A percentile compares a stretch with the other conserved stretches of the same genome.
Conservation (phyloP, 768 basidiomycete species). For the Boletus pseudopeckii region DNA sequence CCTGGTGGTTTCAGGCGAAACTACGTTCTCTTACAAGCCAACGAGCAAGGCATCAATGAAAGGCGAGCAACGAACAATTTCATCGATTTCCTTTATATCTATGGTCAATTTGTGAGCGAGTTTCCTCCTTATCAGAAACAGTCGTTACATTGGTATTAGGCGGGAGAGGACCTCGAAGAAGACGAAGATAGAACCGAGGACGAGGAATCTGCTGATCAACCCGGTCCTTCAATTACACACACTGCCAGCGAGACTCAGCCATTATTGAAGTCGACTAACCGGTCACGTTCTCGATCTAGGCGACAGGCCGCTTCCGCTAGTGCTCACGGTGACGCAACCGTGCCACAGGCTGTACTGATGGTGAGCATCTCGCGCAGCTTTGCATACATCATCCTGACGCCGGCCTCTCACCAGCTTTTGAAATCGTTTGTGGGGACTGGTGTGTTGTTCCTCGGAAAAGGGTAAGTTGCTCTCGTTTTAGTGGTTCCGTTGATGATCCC, state of each 20-base stretch:
- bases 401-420: conserved; percentile 53
- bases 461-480: conserved; percentile 39
- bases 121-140: background rate
- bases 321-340: conserved; percentile 80
- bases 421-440: conserved; percentile 97
- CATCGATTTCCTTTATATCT: conserved; percentile 91
- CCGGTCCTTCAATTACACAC: conserved; percentile 5
- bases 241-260: conserved; percentile 50
- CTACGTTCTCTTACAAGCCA: conserved; percentile 72
- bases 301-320: conserved; percentile 56
- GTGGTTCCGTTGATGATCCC: conserved; percentile 1
- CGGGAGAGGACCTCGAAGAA: conserved; percentile 88
- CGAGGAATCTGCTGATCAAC: conserved; percentile 44
- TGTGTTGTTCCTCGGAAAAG: conserved; percentile 93
- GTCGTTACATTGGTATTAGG: conserved; percentile 42
- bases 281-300: conserved; percentile 52
- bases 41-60: conserved; percentile 61
- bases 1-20: conserved; percentile 94
- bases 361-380: conserved; percentile 38
- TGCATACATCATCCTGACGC: conserved; percentile 1
- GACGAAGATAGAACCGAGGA: conserved; percentile 67
- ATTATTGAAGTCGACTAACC: conserved; percentile 40
- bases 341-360: conserved; percentile 91
- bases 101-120: conserved; percentile 88
- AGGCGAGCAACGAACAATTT: conserved; percentile 74